These are phyloP conservation scores for Botrytis byssoidea DNA, from an alignment of 2,329 filamentous ascomycete species.

Conservation along the genomic window DNA sequence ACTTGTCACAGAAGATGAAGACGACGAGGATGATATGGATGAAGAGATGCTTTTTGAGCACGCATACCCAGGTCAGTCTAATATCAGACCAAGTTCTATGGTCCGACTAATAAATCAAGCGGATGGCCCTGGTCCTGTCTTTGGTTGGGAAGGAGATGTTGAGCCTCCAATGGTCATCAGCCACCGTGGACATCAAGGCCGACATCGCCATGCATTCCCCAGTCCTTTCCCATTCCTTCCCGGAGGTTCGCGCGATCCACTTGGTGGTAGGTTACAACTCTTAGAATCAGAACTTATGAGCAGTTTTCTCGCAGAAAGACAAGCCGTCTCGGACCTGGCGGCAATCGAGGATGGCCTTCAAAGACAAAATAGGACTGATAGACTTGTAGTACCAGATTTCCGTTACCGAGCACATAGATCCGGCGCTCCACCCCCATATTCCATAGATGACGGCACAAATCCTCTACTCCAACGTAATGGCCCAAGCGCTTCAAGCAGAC, in stretches of 20 bases:
- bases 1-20: constrained; percentile 56
- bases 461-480: constrained; percentile 72
- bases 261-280: constrained; percentile 47
- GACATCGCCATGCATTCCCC: constrained; percentile 55
- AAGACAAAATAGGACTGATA: constrained; percentile 37
- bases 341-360: not conserved
- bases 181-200: constrained; percentile 46
- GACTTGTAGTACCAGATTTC: constrained; percentile 37
- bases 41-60: constrained; percentile 65
- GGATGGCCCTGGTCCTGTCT: constrained; percentile 39
- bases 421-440: constrained; percentile 48
- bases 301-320: constrained; percentile 2
- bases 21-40: constrained; percentile 66
- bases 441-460: constrained; percentile 78
- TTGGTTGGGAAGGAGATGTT: constrained; percentile 59
- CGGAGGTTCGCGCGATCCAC: constrained; percentile 53
- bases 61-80: constrained; percentile 51
- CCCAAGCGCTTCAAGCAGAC: constrained; percentile 42
- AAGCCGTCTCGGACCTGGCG: not conserved
- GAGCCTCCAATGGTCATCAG: constrained; percentile 47
- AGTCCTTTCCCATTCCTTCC: constrained; percentile 65
- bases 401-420: constrained; percentile 53
- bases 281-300: constrained; percentile 8
- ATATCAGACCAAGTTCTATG: not conserved
- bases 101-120: constrained; percentile 21